phyloP scores from a whole-genome alignment of 176 grass and related monocot genomes.

The Dactylis glomerata region DNA sequence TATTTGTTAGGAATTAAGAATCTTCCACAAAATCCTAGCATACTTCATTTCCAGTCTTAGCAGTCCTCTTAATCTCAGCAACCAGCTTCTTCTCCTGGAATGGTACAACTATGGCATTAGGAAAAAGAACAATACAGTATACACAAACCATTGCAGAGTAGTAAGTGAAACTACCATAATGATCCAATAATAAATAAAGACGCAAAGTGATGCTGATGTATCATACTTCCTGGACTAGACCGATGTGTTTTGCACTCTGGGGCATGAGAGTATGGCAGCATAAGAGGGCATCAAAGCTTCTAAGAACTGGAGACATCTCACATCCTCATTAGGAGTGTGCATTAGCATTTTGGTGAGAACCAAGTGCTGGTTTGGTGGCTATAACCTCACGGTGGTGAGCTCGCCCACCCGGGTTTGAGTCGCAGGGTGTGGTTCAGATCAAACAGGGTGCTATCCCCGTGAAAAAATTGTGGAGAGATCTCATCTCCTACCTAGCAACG shows the following conservation, averaged over 20 bases:
- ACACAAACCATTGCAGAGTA: not conserved
- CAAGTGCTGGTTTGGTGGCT: too few relatives aligned
- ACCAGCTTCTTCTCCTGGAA: slow-evolving; percentile 97
- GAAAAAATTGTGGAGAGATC: too few relatives aligned
- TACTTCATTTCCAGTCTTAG: slow-evolving; percentile 94
- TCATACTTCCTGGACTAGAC: not conserved
- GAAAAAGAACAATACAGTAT: slow-evolving; percentile 20
- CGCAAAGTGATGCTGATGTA: not conserved
- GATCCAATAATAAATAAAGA: not conserved
- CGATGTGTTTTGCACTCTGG: not conserved
- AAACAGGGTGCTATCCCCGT: too few relatives aligned
- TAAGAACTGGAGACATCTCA: not conserved
- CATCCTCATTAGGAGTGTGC: not conserved
- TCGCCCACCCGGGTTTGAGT: too few relatives aligned
- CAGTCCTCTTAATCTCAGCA: slow-evolving; percentile 95
- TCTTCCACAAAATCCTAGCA: slow-evolving; percentile 8
- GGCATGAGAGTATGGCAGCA: not conserved
- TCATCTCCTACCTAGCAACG: too few relatives aligned
- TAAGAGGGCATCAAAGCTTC: not conserved
- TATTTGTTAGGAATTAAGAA: not conserved
- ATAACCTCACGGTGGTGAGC: too few relatives aligned
- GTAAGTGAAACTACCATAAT: slow-evolving; percentile 14
- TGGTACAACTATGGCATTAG: slow-evolving; percentile 24
- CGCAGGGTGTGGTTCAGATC: too few relatives aligned
- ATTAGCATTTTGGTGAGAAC: not conserved